Evolutionary conservation across 495 filamentous ascomycete genomes (phyloP), one percentile per base, ranked within the genome.

Genomic region (Penicillium paxilli): DNA sequence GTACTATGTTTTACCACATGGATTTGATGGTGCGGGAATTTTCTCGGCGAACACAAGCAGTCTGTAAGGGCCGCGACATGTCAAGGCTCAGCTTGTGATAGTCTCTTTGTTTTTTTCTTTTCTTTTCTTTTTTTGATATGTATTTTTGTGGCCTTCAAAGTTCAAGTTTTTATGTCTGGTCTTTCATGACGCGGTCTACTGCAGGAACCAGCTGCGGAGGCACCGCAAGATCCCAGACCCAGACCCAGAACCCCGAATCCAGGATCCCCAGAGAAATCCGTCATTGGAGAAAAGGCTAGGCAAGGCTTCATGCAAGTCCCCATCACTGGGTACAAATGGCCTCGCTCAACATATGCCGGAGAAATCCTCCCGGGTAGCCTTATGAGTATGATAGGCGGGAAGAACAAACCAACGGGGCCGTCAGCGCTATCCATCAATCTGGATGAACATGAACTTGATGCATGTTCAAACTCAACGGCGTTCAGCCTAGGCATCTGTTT

Each of bases 201-300:
- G 72, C 72, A 76, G 72, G 72, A 71, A 76, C 72, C 55, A 60
- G 54, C 40, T 52, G 67, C 57, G 66, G 68, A 68, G 49, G 55
- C 56, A 52, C 51, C 60, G 56, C 52, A 50, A 52, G n/a, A n/a
- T n/a, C n/a, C n/a, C n/a, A n/a, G 19, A 41, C 6, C n/a, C 52
- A 50, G 54, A 30, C 48, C 49, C 37, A 56, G 57, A 65, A 49
- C 47, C 35, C 48, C 21, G 8, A 52, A 38, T n/a, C 21, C 35
- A 48, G 33, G n/a, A 9, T 38, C 35, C 35, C 35, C n/a, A 38
- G 16, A 19, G 14, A 5, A 38, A 16, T 32, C 9, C 19, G 16
- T 26, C 20, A 25, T 38, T 33, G 19, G 41, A 59, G 44, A 35
- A 23, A 55, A 59, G 51, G 52, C 55, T 48, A 42, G 21, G 2